Conservation (phyloP, 1,284 basidiomycete species). For the Naganishia albida region DNA sequence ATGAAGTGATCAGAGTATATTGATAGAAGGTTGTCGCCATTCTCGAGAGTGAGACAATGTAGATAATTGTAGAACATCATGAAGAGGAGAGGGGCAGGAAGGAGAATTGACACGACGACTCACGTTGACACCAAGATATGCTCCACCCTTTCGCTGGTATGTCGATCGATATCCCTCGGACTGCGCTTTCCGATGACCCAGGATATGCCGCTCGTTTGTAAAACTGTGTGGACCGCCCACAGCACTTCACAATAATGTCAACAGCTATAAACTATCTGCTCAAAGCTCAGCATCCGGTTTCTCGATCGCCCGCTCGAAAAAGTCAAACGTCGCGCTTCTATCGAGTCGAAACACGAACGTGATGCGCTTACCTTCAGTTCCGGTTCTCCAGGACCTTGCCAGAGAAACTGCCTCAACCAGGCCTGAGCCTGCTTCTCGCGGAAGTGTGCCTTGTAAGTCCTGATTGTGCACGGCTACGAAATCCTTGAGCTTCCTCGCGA, state of each 20-base stretch:
- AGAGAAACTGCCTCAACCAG: neutral
- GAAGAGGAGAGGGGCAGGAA: conserved; percentile 8
- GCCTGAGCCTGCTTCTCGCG: neutral
- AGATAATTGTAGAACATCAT: conserved; percentile 54
- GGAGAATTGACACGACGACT: conserved; percentile 2
- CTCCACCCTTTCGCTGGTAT: neutral
- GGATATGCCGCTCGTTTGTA: too few species aligned
- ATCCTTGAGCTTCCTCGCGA: too few species aligned
- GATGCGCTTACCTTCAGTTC: neutral
- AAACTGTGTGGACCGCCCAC: too few species aligned
- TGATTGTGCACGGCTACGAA: neutral
- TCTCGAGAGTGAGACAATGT: conserved; percentile 52
- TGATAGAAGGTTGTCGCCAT: conserved; percentile 43
- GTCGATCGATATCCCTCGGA: neutral
- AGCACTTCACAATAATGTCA: too few species aligned
- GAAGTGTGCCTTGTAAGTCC: too few species aligned
- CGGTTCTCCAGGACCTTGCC: neutral
- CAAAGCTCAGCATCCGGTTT: neutral
- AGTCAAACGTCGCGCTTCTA: conserved; percentile 7
- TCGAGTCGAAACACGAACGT: conserved; percentile 9
- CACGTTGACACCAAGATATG: neutral
- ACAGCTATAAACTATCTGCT: neutral
- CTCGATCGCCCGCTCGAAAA: conserved; percentile 1
- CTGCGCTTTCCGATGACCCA: too few species aligned
- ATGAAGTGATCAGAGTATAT: conserved; percentile 37